Evolutionary conservation across 371 early-diverging fungal genomes (phyloP).

Genomic region (Chytridium lagenaria): DNA sequence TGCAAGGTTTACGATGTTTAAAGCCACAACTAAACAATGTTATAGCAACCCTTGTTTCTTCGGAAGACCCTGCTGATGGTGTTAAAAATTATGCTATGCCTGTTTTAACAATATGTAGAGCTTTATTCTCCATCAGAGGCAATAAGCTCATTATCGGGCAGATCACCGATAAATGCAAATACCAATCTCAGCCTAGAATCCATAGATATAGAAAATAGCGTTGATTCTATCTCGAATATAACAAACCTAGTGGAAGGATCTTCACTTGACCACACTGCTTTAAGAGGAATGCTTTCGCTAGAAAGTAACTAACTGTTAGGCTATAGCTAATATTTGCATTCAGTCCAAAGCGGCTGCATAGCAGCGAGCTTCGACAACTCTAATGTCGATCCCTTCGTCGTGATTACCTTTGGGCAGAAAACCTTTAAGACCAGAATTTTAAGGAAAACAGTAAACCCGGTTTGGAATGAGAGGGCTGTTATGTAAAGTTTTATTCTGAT

Average conservation of each 20-base stretch:
- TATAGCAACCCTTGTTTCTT: slow-evolving; percentile 37
- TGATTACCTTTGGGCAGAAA: slow-evolving; percentile 70
- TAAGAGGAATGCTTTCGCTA: slow-evolving; percentile 16
- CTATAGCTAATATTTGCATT: neutral
- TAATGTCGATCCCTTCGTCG: slow-evolving; percentile 89
- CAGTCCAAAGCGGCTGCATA: too few relatives aligned
- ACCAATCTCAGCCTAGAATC: neutral
- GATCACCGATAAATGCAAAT: neutral
- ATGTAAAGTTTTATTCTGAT: slow-evolving; percentile 5
- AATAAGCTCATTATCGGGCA: too few relatives aligned
- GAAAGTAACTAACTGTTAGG: slow-evolving; percentile 6
- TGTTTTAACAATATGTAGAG: neutral
- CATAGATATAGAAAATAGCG: slow-evolving; percentile 6
- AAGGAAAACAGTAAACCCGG: slow-evolving; percentile 80
- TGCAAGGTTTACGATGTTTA: slow-evolving; percentile 13
- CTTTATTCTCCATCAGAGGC: slow-evolving; percentile 6
- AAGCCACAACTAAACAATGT: too few relatives aligned
- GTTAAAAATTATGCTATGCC: neutral
- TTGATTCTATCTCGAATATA: slow-evolving; percentile 1
- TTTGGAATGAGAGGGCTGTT: slow-evolving; percentile 68
- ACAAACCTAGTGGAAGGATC: slow-evolving; percentile 8
- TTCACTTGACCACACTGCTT: neutral
- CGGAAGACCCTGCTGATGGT: slow-evolving; percentile 49
- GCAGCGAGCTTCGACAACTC: too few relatives aligned
- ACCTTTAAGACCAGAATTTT: slow-evolving; percentile 73